A percentile compares a stretch with the other conserved stretches of the same genome.
Evolutionary conservation across 2,329 filamentous ascomycete species (phyloP).

Genomic region (Aureobasidium subglaciale): DNA sequence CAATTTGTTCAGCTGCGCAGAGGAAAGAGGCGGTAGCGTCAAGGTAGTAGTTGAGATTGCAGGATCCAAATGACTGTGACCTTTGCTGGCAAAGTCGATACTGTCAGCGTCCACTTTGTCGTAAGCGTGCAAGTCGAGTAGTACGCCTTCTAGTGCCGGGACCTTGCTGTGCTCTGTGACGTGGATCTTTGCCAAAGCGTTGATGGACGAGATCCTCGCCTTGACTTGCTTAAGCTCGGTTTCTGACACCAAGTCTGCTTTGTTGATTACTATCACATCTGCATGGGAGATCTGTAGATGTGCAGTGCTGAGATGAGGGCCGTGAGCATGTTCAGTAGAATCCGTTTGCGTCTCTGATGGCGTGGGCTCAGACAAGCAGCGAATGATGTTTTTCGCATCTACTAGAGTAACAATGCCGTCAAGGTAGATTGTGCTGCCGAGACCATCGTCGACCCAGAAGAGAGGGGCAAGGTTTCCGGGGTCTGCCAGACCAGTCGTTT

Average conservation of each 20-base stretch:
- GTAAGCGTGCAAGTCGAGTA: slow-evolving; percentile 90
- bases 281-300: slow-evolving; percentile 96
- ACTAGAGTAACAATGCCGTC: slow-evolving; percentile 95
- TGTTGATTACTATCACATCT: slow-evolving; percentile 92
- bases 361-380: slow-evolving; percentile 63
- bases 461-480: slow-evolving; percentile 91
- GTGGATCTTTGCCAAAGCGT: slow-evolving; percentile 78
- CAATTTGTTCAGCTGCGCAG: slow-evolving; percentile 53
- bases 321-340: slow-evolving; percentile 40
- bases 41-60: slow-evolving; percentile 64
- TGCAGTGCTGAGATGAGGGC: slow-evolving; percentile 76
- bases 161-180: slow-evolving; percentile 74
- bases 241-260: slow-evolving; percentile 71
- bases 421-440: slow-evolving; percentile 91
- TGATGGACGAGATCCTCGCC: slow-evolving; percentile 73
- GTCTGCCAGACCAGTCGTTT: slow-evolving; percentile 92
- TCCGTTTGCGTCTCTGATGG: slow-evolving; percentile 21
- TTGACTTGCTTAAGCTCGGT: slow-evolving; percentile 63
- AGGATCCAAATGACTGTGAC: slow-evolving; percentile 85
- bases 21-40: slow-evolving; percentile 53
- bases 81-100: slow-evolving; percentile 64
- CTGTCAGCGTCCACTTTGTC: slow-evolving; percentile 62
- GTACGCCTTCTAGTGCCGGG: slow-evolving; percentile 72
- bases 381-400: slow-evolving; percentile 86
- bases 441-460: slow-evolving; percentile 95